Evolutionary conservation across 257 asterid species (phyloP).

Genomic region (Solanum commersonii): DNA sequence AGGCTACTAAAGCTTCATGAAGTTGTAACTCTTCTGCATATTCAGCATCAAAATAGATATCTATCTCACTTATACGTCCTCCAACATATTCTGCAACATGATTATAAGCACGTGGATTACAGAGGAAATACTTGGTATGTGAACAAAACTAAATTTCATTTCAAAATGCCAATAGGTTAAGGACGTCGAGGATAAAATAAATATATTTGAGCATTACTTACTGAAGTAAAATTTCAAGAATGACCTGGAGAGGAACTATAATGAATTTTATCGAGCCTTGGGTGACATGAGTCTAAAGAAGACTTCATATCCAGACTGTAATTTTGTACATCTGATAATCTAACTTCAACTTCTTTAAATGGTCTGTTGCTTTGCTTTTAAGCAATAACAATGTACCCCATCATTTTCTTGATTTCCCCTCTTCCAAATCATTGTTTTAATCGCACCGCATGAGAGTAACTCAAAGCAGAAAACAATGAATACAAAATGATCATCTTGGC

Average conservation of each 20-base stretch:
- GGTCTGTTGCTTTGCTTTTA: background rate
- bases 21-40: conserved; percentile 39
- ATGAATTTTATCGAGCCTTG: background rate
- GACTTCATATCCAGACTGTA: background rate
- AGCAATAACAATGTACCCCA: background rate
- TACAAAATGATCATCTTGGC: background rate
- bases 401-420: background rate
- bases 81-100: background rate
- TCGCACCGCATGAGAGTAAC: background rate
- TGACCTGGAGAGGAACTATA: background rate
- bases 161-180: background rate
- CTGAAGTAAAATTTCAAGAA: background rate
- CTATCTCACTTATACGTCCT: background rate
- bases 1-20: conserved; percentile 36
- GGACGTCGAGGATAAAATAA: background rate
- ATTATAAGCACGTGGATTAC: background rate
- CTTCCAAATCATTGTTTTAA: background rate
- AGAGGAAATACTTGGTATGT: background rate
- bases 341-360: background rate
- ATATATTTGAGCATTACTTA: background rate
- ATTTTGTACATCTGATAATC: background rate
- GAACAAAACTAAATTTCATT: background rate
- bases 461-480: background rate
- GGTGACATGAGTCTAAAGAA: background rate
- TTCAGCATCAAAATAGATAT: conserved; percentile 15